Percentiles rank a stretch among this genome's conserved stretches.
Evolutionary conservation across 2,329 filamentous ascomycete genomes (phyloP).

Genomic region (Ophiognomonia clavigignenti-juglandacearum): DNA sequence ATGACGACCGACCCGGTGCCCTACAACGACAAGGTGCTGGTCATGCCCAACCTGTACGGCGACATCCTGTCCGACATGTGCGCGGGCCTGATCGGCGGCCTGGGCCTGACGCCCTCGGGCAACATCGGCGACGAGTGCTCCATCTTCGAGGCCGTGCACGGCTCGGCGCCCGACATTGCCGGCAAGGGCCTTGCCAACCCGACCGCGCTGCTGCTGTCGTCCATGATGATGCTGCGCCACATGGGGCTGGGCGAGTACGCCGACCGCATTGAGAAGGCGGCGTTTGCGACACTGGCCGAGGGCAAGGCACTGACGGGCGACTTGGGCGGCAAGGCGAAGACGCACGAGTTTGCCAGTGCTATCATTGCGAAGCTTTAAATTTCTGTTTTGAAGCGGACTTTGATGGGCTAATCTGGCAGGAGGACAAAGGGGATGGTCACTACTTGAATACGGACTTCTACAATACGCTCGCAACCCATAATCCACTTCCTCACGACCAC

Average conservation of each 20-base stretch:
- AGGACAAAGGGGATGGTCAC: neutral
- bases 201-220: conserved; percentile 88
- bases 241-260: conserved; percentile 89
- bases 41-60: conserved; percentile 98
- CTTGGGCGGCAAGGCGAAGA: conserved; percentile 94
- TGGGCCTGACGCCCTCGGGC: conserved; percentile 93
- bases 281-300: conserved; percentile 91
- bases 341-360: conserved; percentile 84
- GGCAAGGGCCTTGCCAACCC: conserved; percentile 96
- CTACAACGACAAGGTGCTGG: conserved; percentile 99
- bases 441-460: neutral
- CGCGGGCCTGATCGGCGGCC: conserved; percentile 94
- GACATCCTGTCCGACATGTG: conserved; percentile 99
- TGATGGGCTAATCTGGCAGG: too few relatives aligned
- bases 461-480: neutral
- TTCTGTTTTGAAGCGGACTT: too few relatives aligned
- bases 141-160: conserved; percentile 99
- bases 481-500: neutral
- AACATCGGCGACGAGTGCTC: conserved; percentile 99
- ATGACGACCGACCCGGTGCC: conserved; percentile 94
- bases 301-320: conserved; percentile 96
- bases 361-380: conserved; percentile 70
- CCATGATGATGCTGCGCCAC: conserved; percentile 99
- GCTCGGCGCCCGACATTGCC: conserved; percentile 92
- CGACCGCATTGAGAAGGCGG: conserved; percentile 83